Conservation (phyloP, 768 basidiomycete species). For the Suillus luteus region DNA sequence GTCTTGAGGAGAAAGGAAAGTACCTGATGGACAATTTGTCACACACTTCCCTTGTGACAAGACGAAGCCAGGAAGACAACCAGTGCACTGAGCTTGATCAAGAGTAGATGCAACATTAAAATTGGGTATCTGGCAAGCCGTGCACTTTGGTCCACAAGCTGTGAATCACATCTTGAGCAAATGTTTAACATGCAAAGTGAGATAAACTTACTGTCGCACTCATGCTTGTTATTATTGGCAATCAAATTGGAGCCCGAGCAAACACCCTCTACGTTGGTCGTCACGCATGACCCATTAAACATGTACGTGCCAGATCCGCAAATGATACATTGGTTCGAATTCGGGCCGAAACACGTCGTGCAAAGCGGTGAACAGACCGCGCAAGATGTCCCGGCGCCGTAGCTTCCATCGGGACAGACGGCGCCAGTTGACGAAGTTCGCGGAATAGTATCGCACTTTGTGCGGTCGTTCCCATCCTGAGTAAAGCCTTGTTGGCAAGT, state of each 20-base stretch:
- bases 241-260: slow-evolving; percentile 72
- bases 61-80: slow-evolving; percentile 75
- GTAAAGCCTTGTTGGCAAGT: slow-evolving; percentile 73
- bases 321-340: slow-evolving; percentile 69
- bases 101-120: slow-evolving; percentile 71
- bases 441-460: slow-evolving; percentile 59
- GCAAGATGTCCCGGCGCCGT: slow-evolving; percentile 58
- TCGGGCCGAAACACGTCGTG: slow-evolving; percentile 66
- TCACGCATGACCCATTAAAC: slow-evolving; percentile 72
- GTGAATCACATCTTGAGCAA: slow-evolving; percentile 6
- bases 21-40: slow-evolving; percentile 68
- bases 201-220: slow-evolving; percentile 72
- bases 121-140: slow-evolving; percentile 70
- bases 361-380: slow-evolving; percentile 64
- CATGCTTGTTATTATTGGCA: slow-evolving; percentile 79
- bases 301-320: slow-evolving; percentile 65
- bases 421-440: slow-evolving; percentile 53
- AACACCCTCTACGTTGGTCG: slow-evolving; percentile 63
- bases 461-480: slow-evolving; percentile 62
- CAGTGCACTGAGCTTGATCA: slow-evolving; percentile 69
- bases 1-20: slow-evolving; percentile 70
- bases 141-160: slow-evolving; percentile 87
- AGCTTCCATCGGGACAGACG: slow-evolving; percentile 67
- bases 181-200: slow-evolving; percentile 8
- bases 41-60: slow-evolving; percentile 73